These are phyloP conservation scores for Solanum appendiculatum DNA, from an alignment of 257 asterid species.

Conservation along the genomic window DNA sequence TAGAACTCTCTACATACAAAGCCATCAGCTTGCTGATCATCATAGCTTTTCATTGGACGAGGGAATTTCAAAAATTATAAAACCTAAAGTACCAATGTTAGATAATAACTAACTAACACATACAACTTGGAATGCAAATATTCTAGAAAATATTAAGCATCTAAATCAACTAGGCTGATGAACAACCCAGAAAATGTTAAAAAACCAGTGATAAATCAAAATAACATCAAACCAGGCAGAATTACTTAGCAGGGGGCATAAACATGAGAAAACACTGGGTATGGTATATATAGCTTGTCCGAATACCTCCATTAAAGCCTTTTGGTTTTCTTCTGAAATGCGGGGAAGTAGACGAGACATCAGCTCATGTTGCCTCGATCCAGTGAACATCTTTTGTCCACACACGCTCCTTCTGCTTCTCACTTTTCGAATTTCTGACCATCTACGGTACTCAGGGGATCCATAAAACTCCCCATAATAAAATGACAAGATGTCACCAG, in stretches of 20 bases:
- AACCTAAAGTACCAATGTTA: neutral
- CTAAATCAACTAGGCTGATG: neutral
- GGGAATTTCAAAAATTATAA: neutral
- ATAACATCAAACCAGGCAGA: neutral
- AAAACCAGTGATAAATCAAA: neutral
- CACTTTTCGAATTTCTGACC: conserved; percentile 49
- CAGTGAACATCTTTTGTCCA: conserved; percentile 63
- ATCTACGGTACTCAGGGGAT: conserved; percentile 41
- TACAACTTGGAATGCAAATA: neutral
- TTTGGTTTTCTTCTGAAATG: conserved; percentile 38
- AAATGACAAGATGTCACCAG: conserved; percentile 40
- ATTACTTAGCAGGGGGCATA: neutral
- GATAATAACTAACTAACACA: neutral
- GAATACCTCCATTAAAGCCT: conserved; percentile 45
- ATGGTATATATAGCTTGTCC: neutral
- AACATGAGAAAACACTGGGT: neutral
- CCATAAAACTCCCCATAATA: conserved; percentile 56
- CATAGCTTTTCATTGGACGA: neutral
- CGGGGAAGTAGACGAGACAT: conserved; percentile 36
- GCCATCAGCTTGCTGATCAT: neutral
- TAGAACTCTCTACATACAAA: neutral
- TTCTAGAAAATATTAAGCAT: neutral
- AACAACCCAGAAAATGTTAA: neutral
- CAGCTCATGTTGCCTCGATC: conserved; percentile 66
- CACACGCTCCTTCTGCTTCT: conserved; percentile 38